A percentile compares a stretch with the other conserved stretches of the same genome.
Conservation (phyloP, 2,329 filamentous ascomycete species). For the Alternaria sp. region DNA sequence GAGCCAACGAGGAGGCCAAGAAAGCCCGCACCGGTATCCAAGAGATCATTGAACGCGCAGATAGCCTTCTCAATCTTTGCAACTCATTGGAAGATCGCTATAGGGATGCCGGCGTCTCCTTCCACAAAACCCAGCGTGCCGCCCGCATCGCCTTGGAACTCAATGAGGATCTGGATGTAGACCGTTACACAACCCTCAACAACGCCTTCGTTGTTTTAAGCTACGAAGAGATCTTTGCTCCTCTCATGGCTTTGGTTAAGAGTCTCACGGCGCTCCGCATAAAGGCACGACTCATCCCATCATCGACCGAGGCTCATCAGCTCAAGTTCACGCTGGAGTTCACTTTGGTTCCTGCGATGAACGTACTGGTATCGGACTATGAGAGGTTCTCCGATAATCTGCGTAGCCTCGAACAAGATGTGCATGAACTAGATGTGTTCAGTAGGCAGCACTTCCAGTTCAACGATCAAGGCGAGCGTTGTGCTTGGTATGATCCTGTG, state of each 20-base stretch:
- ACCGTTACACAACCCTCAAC: neutral
- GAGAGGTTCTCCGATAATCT: neutral
- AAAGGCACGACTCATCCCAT: neutral
- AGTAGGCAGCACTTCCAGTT: neutral
- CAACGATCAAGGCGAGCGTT: neutral
- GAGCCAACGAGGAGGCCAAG: neutral
- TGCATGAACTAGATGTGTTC: neutral
- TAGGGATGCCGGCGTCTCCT: neutral
- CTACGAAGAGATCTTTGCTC: slow-evolving; percentile 5
- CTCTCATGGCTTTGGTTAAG: neutral
- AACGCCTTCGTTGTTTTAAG: neutral
- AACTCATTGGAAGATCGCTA: neutral
- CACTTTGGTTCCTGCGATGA: neutral
- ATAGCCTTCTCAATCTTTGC: neutral
- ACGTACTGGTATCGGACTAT: neutral
- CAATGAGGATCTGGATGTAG: neutral
- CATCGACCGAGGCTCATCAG: neutral
- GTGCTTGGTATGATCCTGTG: neutral
- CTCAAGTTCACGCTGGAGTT: neutral
- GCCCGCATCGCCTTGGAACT: neutral
- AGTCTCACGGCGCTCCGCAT: neutral
- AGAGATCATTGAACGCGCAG: neutral
- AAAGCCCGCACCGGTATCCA: neutral
- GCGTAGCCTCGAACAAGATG: neutral
- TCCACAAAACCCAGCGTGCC: neutral